A percentile compares a stretch with the other conserved stretches of the same genome.
Evolutionary conservation across 768 basidiomycete species (phyloP).

Genomic region (Sistotremastrum suecicum): DNA sequence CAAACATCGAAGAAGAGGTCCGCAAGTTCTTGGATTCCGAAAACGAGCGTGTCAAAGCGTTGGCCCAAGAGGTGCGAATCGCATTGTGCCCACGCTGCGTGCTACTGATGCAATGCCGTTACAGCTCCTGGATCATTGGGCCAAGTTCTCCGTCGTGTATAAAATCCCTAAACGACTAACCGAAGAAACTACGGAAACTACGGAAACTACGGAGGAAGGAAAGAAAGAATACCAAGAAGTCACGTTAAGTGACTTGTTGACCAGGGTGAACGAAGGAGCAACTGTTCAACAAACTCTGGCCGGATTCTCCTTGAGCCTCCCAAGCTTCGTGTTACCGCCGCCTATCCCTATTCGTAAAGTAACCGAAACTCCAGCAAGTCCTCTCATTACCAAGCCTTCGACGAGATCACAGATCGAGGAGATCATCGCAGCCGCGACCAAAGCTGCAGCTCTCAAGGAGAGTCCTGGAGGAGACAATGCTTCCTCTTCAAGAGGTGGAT

Average conservation of each 20-base stretch:
- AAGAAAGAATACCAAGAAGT: conserved; percentile 7
- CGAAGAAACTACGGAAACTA: conserved; percentile 3
- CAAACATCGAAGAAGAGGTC: conserved; percentile 55
- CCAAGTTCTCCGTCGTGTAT: conserved; percentile 57
- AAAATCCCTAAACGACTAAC: conserved; percentile 70
- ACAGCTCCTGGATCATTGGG: conserved; percentile 75
- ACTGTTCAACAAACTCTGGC: conserved; percentile 8
- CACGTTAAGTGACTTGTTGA: conserved; percentile 15
- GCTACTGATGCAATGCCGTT: background rate
- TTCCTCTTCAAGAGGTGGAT: conserved; percentile 6
- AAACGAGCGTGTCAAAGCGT: conserved; percentile 37
- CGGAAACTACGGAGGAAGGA: background rate
- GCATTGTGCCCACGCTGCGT: background rate
- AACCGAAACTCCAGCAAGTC: conserved; percentile 9
- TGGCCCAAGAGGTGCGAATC: conserved; percentile 47
- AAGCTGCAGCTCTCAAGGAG: conserved; percentile 2
- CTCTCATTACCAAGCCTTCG: conserved; percentile 9
- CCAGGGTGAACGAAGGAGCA: conserved; percentile 13
- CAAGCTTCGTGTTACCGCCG: conserved; percentile 8
- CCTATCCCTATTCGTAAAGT: background rate
- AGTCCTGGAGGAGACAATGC: conserved; percentile 7
- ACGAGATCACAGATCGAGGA: conserved; percentile 13
- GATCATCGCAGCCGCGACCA: conserved; percentile 15
- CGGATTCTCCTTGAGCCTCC: conserved; percentile 9
- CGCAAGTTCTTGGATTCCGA: conserved; percentile 36